Evolutionary conservation across 495 filamentous ascomycete genomes (phyloP), one percentile per base, ranked within the genome.

Genomic region (Penicillium psychrofluorescens): DNA sequence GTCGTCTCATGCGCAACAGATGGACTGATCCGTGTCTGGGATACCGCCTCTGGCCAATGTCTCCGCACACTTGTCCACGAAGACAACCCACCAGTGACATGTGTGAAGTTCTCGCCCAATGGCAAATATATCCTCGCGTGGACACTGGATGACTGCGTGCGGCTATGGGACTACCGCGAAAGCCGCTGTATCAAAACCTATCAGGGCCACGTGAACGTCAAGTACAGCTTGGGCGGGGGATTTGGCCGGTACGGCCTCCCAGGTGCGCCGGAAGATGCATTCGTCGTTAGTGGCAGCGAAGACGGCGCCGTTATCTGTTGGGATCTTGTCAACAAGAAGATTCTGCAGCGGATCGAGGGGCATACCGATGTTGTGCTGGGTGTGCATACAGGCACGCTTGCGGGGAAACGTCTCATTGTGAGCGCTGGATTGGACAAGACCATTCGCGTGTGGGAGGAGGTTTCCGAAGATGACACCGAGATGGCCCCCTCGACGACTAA

Each of bases 1-100:
- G 84, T 97, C 27, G 88, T 81, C 6, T 89, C 83, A 39, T 98
- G 92, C 53, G 84, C 87, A 11, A 81, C 86, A 4, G 92, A 98
- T 55, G 92, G 92, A 0, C 67, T 97, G 43, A 92, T 95, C 36
- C 61, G 92, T 31, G 81, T 98, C 42, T 98, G 92, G 92, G 92
- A 98, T 56, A 95, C 94, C 6, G 80, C 82, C 29, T 95, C 91
- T 12, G 94, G 94, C 6, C 94, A 97, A 66, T 98, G 92, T 70
- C 75, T 98, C 10, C 80, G 88, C 27, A 98, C 92, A 0, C 72
- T 98, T 6, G 88, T 98, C 6, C 88, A 96, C 72, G 92, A 96
- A 66, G 94, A 97, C 64, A 95, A 95, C 61, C 86, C 89, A 1
- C 80, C 90, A 8, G 88, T 95, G 0, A 87, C 86, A n/a, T 82